A percentile compares a stretch with the other conserved stretches of the same genome.
phyloP scores from a whole-genome alignment of 1,284 basidiomycete genomes.

The Heterobasidion irregulare region DNA sequence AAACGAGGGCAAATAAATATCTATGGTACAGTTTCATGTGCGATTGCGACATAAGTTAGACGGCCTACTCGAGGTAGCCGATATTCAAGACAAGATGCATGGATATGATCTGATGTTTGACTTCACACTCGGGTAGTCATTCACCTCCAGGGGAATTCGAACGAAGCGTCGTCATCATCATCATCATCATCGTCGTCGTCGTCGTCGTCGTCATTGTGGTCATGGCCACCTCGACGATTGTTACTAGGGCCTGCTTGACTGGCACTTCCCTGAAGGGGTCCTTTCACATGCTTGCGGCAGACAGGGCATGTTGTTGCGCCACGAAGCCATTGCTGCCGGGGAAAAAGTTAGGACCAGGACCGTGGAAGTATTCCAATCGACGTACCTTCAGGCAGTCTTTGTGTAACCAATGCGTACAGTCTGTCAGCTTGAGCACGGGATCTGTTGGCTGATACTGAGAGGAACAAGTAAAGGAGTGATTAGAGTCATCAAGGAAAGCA shows the following conservation, averaged over 20 bases:
- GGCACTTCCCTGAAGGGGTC: background rate
- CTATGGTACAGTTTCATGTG: too few species aligned
- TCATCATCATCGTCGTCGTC: too few species aligned
- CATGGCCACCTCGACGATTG: background rate
- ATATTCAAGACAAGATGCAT: too few species aligned
- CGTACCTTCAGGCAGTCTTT: conserved; percentile 62
- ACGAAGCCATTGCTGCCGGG: conserved; percentile 54
- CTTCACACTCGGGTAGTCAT: too few species aligned
- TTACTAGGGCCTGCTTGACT: background rate
- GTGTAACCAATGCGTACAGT: conserved; percentile 72
- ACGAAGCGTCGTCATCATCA: too few species aligned
- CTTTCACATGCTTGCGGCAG: conserved; percentile 35
- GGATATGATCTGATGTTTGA: too few species aligned
- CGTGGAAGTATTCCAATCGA: background rate
- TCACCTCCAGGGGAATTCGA: too few species aligned
- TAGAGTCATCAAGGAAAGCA: background rate
- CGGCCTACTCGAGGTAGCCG: too few species aligned
- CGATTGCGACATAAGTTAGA: too few species aligned
- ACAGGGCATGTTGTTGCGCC: conserved; percentile 61
- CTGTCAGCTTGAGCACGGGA: conserved; percentile 49
- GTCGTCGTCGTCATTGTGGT: background rate
- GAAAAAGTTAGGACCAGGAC: conserved; percentile 1
- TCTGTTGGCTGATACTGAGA: conserved; percentile 52
- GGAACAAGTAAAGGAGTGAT: conserved; percentile 8
- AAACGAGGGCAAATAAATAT: too few species aligned